phyloP scores from a whole-genome alignment of 2,329 filamentous ascomycete genomes.

The Sporothrix protearum region DNA sequence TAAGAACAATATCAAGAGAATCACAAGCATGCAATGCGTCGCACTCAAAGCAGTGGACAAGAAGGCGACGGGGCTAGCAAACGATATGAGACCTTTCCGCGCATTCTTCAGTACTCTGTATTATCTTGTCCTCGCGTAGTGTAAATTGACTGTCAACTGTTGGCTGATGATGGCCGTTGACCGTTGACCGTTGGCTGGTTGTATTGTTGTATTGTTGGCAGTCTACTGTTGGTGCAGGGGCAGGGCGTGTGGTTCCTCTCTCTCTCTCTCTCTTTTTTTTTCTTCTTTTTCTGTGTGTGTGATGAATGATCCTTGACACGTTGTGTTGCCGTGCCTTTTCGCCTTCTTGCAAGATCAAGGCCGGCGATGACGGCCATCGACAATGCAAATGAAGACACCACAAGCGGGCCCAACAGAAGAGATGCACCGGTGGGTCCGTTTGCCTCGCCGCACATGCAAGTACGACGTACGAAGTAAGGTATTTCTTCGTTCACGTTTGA shows the following conservation, averaged over 20 bases:
- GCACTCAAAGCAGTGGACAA: neutral
- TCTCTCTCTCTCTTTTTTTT: no score
- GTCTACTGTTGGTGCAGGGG: neutral
- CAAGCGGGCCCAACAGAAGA: neutral
- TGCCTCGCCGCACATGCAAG: slow-evolving; percentile 1
- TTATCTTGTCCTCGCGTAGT: neutral
- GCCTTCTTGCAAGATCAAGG: neutral
- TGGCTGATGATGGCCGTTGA: neutral
- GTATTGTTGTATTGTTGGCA: neutral
- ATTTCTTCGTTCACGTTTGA: neutral
- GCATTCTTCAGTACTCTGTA: neutral
- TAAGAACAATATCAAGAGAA: neutral
- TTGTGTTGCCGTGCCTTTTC: neutral
- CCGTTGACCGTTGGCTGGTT: neutral
- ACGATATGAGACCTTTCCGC: neutral
- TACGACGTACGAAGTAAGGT: neutral
- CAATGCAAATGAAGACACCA: slow-evolving; percentile 19
- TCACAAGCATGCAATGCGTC: neutral
- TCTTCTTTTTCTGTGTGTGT: no score
- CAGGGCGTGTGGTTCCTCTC: neutral
- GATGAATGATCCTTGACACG: neutral
- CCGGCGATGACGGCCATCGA: neutral
- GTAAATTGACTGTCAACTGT: neutral
- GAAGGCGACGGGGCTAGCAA: neutral
- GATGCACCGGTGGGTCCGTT: neutral